phyloP scores from a whole-genome alignment of 2,329 filamentous ascomycete species.

The Xylariaceae sp. region DNA sequence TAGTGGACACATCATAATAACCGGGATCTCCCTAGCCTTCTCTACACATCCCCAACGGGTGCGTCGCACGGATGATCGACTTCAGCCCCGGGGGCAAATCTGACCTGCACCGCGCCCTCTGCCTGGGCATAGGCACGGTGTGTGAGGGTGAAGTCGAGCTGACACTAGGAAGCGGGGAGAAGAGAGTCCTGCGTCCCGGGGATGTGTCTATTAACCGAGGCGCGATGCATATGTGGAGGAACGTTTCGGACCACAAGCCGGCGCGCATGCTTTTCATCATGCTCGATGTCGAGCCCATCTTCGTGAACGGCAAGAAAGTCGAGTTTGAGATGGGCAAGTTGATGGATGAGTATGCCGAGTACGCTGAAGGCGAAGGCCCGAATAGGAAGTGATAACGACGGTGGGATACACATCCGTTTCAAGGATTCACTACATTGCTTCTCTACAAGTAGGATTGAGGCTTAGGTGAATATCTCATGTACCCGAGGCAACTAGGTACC shows the following conservation, averaged over 20 bases:
- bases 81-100: constrained; percentile 38
- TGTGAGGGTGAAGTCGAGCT: constrained; percentile 45
- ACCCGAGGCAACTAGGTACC: too few relatives aligned
- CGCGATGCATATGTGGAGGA: constrained; percentile 41
- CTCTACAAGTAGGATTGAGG: too few relatives aligned
- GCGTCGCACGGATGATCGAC: constrained; percentile 35
- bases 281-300: constrained; percentile 20
- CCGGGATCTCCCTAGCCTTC: constrained; percentile 2
- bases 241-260: constrained; percentile 35
- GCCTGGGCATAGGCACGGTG: constrained; percentile 45
- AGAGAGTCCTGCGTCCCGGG: constrained; percentile 37
- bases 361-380: constrained; percentile 4
- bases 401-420: neutral
- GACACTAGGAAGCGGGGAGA: constrained; percentile 29
- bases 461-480: too few relatives aligned
- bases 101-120: constrained; percentile 43
- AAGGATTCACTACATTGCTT: too few relatives aligned
- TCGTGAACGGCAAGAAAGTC: constrained; percentile 18
- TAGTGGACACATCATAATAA: neutral
- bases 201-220: constrained; percentile 46
- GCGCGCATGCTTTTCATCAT: constrained; percentile 36
- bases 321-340: constrained; percentile 21
- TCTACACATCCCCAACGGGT: constrained; percentile 33
- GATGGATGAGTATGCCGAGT: constrained; percentile 24
- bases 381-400: neutral